Base-by-base conservation (phyloP, 805 yeast genomes). In the Ogataea degrootiae region DNA sequence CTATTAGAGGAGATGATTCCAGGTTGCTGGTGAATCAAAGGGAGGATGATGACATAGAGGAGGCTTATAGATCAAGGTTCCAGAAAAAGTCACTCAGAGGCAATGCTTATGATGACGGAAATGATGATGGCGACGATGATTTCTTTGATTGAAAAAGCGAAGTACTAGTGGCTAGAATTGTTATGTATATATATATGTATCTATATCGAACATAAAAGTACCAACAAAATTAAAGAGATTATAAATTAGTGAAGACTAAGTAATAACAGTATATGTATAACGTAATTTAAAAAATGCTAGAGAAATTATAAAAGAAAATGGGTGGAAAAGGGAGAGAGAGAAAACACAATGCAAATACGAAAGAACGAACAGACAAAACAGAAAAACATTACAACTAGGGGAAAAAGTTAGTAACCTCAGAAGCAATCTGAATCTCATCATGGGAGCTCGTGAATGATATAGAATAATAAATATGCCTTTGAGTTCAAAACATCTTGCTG, bases 381-480 rank as follows among this genome's bases (percentile, higher is more conserved):
- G 14, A 37, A 15, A 37, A 21, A 37, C 19, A 34, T 12, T 3
- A 22, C 15, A 37, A 37, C n/a, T 21, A 37, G 21, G 26, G 14
- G 21, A 37, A 11, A 21, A 37, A 22, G 19, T 7, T 11, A 6
- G 17, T 16, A 5, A 17, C 8, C 6, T 36, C 2, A 8, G 17
- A 36, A 6, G 3, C 16, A 36, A 36, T 36, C 15, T 19, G 23
- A 36, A 16, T 36, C 17, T 5, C 4, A 19, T 37, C 43, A 63
- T 16, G 58, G 56, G 44, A 60, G 46, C 42, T 68, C 71, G 58
- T 76, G 81, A 11, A 75, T 74, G 43, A 84, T 75, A 68, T 85
- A 87, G 54, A 81, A 88, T 52, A 91, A 67, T 54, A 92, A 70
- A 63, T 94, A 94, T 39, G 97, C 97, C 52, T 79, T 85, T 31